phyloP scores from a whole-genome alignment of 2,329 filamentous ascomycete genomes.

The Neofusicoccum cordaticola region DNA sequence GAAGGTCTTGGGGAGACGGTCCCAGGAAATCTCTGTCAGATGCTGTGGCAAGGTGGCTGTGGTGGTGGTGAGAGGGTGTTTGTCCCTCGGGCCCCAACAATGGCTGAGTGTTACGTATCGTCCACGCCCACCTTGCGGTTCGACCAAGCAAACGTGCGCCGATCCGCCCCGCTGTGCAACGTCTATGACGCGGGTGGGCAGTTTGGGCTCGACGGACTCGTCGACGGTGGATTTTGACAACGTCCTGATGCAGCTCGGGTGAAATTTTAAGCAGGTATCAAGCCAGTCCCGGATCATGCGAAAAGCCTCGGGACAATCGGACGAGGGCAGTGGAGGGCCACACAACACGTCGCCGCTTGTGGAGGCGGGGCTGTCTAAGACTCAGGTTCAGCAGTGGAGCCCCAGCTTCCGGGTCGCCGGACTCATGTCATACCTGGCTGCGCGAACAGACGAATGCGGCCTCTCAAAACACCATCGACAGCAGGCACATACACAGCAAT shows the following conservation, averaged over 20 bases:
- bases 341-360: constrained; percentile 23
- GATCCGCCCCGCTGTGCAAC: constrained; percentile 19
- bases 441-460: constrained; percentile 23
- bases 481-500: constrained; percentile 24
- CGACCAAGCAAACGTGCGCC: constrained; percentile 21
- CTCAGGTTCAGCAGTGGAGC: constrained; percentile 18
- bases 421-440: constrained; percentile 19
- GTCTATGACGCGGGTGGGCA: constrained; percentile 24
- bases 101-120: constrained; percentile 21
- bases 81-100: constrained; percentile 24
- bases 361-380: constrained; percentile 23
- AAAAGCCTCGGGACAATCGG: constrained; percentile 26
- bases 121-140: constrained; percentile 16
- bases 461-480: constrained; percentile 22
- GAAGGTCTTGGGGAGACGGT: constrained; percentile 17
- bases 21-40: constrained; percentile 21
- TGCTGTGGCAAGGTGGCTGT: constrained; percentile 19
- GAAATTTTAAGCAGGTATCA: constrained; percentile 21
- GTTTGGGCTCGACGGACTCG: constrained; percentile 17
- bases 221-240: constrained; percentile 21
- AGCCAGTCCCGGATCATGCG: constrained; percentile 24
- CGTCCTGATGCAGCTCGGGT: constrained; percentile 22
- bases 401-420: background rate
- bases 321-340: constrained; percentile 21
- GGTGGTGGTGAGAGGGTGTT: constrained; percentile 25